Evolutionary conservation across 2,329 filamentous ascomycete species (phyloP).

Genomic region (Ramularia endophylla): DNA sequence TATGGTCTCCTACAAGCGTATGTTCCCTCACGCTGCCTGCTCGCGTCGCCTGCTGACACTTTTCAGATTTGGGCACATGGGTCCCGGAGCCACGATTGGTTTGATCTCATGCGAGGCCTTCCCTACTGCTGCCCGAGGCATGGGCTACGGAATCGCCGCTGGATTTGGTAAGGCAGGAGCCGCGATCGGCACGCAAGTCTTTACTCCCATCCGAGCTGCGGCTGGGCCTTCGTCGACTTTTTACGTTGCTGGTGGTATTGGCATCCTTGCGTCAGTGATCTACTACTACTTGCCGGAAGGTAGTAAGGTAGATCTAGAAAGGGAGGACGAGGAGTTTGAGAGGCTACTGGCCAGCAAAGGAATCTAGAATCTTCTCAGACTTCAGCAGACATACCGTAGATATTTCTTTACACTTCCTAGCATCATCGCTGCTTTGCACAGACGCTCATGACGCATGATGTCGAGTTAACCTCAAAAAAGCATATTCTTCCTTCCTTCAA

Average conservation of each 20-base stretch:
- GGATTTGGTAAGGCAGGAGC: slow-evolving; percentile 49
- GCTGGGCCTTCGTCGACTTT: slow-evolving; percentile 19
- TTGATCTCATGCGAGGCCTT: slow-evolving; percentile 48
- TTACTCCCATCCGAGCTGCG: slow-evolving; percentile 38
- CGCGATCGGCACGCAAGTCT: slow-evolving; percentile 47
- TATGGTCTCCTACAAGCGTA: slow-evolving; percentile 50
- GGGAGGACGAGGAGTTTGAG: too few species aligned
- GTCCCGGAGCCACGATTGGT: slow-evolving; percentile 48
- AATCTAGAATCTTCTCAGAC: too few species aligned
- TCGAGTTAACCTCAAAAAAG: too few species aligned
- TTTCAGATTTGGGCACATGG: slow-evolving; percentile 45
- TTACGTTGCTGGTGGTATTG: slow-evolving; percentile 18
- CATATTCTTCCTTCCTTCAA: too few species aligned
- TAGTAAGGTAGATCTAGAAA: too few species aligned
- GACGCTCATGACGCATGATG: too few species aligned
- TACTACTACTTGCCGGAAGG: slow-evolving; percentile 21
- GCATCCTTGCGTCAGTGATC: slow-evolving; percentile 15
- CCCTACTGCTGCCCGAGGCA: slow-evolving; percentile 48
- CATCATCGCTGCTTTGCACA: too few species aligned
- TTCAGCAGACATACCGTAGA: too few species aligned
- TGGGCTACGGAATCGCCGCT: slow-evolving; percentile 47
- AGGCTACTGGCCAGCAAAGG: too few species aligned
- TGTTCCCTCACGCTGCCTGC: too few species aligned
- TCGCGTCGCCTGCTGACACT: too few species aligned
- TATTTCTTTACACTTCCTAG: too few species aligned